Evolutionary conservation across 768 basidiomycete genomes (phyloP).

Genomic region (Inosperma sp.): DNA sequence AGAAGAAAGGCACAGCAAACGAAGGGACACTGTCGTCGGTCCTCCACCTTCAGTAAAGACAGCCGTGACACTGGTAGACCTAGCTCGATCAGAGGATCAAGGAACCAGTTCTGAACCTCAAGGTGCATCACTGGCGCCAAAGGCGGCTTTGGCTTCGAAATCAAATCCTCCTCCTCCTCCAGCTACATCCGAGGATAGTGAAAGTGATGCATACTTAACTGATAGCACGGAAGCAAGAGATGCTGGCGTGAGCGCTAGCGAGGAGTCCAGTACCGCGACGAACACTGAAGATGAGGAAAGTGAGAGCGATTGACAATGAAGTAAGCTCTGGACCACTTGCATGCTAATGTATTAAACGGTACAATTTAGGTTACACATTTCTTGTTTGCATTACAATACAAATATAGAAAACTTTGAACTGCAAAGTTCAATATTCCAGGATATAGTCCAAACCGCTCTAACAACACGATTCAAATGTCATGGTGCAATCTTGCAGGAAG

Average conservation of each 20-base stretch:
- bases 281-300: conserved; percentile 23
- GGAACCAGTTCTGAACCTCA: not conserved
- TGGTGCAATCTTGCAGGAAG: too few relatives aligned
- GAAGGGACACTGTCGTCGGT: not conserved
- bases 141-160: not conserved
- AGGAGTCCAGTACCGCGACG: conserved; percentile 14
- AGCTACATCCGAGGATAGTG: conserved; percentile 10
- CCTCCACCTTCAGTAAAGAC: not conserved
- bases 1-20: conserved; percentile 6
- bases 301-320: conserved; percentile 15
- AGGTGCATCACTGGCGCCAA: too few relatives aligned
- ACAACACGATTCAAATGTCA: too few relatives aligned
- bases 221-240: conserved; percentile 17
- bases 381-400: too few relatives aligned
- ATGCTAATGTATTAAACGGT: too few relatives aligned
- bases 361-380: too few relatives aligned
- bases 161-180: conserved; percentile 1
- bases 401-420: too few relatives aligned
- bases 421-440: too few relatives aligned
- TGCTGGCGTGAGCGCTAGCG: conserved; percentile 22
- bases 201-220: conserved; percentile 14
- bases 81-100: not conserved
- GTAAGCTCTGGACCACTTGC: too few relatives aligned
- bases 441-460: too few relatives aligned
- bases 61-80: not conserved